These are phyloP conservation scores for Salix suchowensis DNA, from an alignment of 345 rosid species.

Conservation along the genomic window DNA sequence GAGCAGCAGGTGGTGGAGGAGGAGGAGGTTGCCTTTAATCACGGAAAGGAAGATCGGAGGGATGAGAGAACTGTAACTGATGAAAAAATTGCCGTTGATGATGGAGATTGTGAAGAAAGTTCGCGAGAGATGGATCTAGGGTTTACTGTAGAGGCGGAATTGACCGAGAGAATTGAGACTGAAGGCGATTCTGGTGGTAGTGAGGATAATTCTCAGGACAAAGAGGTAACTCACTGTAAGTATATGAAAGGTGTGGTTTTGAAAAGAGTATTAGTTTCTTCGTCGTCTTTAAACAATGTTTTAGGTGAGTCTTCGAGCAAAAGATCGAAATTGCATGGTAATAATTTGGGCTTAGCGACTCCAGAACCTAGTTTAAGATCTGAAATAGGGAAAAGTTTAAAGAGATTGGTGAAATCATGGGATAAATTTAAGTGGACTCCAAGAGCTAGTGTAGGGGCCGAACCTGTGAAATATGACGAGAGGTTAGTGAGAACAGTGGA, in stretches of 20 bases:
- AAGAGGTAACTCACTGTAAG: conserved; percentile 9
- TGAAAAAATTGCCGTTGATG: not conserved
- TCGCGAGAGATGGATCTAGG: conserved; percentile 33
- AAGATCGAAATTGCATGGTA: conserved; percentile 10
- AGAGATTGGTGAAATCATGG: conserved; percentile 20
- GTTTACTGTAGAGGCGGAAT: conserved; percentile 23
- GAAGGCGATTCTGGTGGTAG: not conserved
- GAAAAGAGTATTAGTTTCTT: conserved; percentile 7
- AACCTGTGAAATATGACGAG: not conserved
- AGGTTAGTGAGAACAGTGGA: not conserved
- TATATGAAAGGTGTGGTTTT: conserved; percentile 14
- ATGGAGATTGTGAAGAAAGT: not conserved
- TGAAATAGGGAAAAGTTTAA: not conserved
- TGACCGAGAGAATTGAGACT: conserved; percentile 18
- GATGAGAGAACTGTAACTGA: not conserved
- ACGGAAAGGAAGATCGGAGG: not conserved
- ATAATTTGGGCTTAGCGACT: conserved; percentile 8
- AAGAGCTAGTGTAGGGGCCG: not conserved
- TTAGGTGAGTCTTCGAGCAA: conserved; percentile 10
- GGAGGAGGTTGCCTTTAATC: not conserved
- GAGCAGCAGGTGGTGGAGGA: not conserved
- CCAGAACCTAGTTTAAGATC: not conserved
- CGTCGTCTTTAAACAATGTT: not conserved
- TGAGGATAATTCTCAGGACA: not conserved
- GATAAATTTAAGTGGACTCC: conserved; percentile 19